These are phyloP conservation scores for Tilletia walkeri DNA, from an alignment of 1,284 basidiomycete genomes.

Conservation along the genomic window DNA sequence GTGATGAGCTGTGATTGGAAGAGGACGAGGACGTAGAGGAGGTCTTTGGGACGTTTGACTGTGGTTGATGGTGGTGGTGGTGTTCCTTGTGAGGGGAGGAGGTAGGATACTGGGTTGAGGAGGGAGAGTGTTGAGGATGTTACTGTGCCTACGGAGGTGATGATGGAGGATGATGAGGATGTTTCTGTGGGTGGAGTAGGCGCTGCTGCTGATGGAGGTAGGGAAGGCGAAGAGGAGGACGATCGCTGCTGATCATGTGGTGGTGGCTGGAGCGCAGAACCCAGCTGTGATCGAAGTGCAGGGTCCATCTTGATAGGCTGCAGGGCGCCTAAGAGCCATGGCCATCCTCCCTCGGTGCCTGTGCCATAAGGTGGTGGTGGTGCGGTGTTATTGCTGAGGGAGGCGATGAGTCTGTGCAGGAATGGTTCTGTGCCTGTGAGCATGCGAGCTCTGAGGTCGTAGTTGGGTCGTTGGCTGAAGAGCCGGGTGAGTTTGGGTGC, in stretches of 20 bases:
- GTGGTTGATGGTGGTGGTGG: background rate
- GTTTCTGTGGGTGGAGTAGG: background rate
- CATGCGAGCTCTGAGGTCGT: conserved; percentile 76
- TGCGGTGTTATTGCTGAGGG: conserved; percentile 31
- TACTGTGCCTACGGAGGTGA: conserved; percentile 37
- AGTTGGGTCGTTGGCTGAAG: conserved; percentile 84
- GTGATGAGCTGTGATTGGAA: conserved; percentile 78
- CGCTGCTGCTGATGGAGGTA: background rate
- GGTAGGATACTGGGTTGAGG: conserved; percentile 61
- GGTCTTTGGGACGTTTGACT: conserved; percentile 65
- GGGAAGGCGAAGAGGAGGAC: background rate
- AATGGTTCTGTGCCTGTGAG: conserved; percentile 66
- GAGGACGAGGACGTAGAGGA: conserved; percentile 84
- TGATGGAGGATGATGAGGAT: background rate
- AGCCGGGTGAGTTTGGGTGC: conserved; percentile 77
- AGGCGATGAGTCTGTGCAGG: conserved; percentile 36
- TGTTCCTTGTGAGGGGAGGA: background rate
- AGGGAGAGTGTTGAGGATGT: conserved; percentile 72
- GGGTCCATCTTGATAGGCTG: conserved; percentile 12
- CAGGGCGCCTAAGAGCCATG: conserved; percentile 4
- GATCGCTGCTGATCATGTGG: background rate
- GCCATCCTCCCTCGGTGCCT: conserved; percentile 12
- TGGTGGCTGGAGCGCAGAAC: background rate
- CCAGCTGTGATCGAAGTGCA: background rate
- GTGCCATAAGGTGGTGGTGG: background rate